Conservation (phyloP, 805 yeast genomes). For the Ogataea thermomethanolica region DNA sequence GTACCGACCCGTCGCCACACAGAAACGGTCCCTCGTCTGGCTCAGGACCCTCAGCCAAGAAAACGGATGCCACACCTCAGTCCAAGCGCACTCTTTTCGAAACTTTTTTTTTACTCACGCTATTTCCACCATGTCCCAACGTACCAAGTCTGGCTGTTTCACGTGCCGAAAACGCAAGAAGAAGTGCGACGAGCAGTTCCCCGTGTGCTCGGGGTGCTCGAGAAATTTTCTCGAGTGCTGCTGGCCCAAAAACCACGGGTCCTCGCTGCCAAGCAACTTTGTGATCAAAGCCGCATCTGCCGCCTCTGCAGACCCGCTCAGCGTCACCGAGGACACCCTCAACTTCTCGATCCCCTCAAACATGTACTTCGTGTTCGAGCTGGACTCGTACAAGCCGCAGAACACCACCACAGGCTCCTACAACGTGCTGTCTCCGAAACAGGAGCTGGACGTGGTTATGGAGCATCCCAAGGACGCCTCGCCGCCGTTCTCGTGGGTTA, state of each 20-base stretch:
- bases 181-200: conserved; percentile 34
- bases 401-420: not conserved
- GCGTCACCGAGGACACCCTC: not conserved
- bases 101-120: not conserved
- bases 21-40: no score
- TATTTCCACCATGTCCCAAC: conserved; percentile 7
- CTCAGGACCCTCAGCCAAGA: no score
- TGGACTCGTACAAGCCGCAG: conserved; percentile 22
- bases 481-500: conserved; percentile 14
- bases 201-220: conserved; percentile 35
- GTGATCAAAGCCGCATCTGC: conserved; percentile 21
- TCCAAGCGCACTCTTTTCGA: not conserved
- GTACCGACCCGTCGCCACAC: no score
- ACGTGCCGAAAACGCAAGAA: conserved; percentile 37
- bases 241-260: conserved; percentile 29
- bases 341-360: conserved; percentile 25
- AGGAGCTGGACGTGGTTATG: not conserved
- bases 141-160: conserved; percentile 36
- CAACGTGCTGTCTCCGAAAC: conserved; percentile 1
- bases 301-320: conserved; percentile 2
- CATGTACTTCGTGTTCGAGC: conserved; percentile 28
- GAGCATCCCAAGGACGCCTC: not conserved
- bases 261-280: conserved; percentile 28
- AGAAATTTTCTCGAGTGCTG: conserved; percentile 33
- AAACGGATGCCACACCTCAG: not conserved